Percentiles rank a stretch among this genome's conserved stretches.
Evolutionary conservation across 1,139 yeast genomes (phyloP).

Genomic region (Zygoascus sp.): DNA sequence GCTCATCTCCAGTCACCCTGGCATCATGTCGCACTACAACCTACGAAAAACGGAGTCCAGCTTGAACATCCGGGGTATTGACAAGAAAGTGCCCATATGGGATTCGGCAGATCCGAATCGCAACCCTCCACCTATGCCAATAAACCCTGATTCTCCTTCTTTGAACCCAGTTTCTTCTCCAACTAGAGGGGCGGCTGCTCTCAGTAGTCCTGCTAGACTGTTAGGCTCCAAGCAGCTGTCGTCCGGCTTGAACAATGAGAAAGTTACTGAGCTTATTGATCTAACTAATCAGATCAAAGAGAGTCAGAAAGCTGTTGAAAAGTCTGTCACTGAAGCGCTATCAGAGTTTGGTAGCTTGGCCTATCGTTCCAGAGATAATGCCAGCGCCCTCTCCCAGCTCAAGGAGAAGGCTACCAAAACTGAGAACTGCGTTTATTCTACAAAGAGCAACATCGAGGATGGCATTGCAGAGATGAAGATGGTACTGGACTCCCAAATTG

Average conservation of each 20-base stretch:
- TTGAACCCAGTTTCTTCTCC: conserved; percentile 24
- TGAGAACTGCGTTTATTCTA: conserved; percentile 17
- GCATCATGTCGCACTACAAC: conserved; percentile 11
- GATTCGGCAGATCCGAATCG: conserved; percentile 38
- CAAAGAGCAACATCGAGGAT: conserved; percentile 23
- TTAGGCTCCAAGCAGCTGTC: conserved; percentile 23
- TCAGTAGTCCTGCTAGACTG: conserved; percentile 21
- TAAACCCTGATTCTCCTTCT: conserved; percentile 33
- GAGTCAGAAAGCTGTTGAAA: conserved; percentile 33
- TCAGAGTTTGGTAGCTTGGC: conserved; percentile 40
- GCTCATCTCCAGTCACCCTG: conserved; percentile 1
- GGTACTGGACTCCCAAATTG: conserved; percentile 24
- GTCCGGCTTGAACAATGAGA: conserved; percentile 29
- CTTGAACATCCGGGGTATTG: conserved; percentile 15
- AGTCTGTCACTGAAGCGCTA: conserved; percentile 39
- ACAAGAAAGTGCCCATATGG: conserved; percentile 29
- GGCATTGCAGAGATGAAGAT: conserved; percentile 20
- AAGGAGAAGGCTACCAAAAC: conserved; percentile 26
- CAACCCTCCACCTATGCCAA: conserved; percentile 39
- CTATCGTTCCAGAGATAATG: conserved; percentile 42
- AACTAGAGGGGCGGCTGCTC: conserved; percentile 14
- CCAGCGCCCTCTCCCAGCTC: conserved; percentile 37
- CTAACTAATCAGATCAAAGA: conserved; percentile 29
- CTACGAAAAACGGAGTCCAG: conserved; percentile 17
- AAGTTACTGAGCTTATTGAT: conserved; percentile 31